Conservation (phyloP, 1,284 basidiomycete genomes). For the Rhodotorula glutinis region DNA sequence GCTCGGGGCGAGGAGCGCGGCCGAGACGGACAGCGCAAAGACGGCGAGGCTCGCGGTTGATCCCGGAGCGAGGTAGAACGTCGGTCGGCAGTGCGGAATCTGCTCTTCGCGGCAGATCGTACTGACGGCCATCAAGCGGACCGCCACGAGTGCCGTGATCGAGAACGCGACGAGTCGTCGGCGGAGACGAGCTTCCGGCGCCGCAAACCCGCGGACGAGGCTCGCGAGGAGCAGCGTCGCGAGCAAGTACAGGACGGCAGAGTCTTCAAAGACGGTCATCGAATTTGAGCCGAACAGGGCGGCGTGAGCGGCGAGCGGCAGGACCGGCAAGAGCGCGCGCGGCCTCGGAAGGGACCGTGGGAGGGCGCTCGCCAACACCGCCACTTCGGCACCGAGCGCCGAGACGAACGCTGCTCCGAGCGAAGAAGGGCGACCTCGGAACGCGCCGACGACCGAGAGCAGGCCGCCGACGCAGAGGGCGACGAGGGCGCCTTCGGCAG, state of each 20-base stretch:
- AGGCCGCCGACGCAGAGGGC: conserved; percentile 36
- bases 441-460: conserved; percentile 1
- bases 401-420: conserved; percentile 13
- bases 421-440: background rate
- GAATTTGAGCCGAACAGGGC: conserved; percentile 68
- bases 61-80: conserved; percentile 74
- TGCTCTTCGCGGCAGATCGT: conserved; percentile 95
- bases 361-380: conserved; percentile 45
- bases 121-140: conserved; percentile 68
- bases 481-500: conserved; percentile 41
- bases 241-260: conserved; percentile 69
- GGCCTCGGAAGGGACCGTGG: background rate
- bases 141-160: conserved; percentile 63
- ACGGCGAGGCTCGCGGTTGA: conserved; percentile 61
- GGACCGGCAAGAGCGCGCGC: conserved; percentile 13
- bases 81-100: conserved; percentile 75
- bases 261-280: conserved; percentile 94
- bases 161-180: conserved; percentile 70
- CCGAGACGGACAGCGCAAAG: conserved; percentile 59
- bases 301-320: conserved; percentile 36
- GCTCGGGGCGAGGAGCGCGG: conserved; percentile 61
- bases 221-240: conserved; percentile 59
- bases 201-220: conserved; percentile 52
- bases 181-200: conserved; percentile 67
- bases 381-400: conserved; percentile 45